Evolutionary conservation across 164 flowering plant species (phyloP).

Genomic region (Macadamia integrifolia): DNA sequence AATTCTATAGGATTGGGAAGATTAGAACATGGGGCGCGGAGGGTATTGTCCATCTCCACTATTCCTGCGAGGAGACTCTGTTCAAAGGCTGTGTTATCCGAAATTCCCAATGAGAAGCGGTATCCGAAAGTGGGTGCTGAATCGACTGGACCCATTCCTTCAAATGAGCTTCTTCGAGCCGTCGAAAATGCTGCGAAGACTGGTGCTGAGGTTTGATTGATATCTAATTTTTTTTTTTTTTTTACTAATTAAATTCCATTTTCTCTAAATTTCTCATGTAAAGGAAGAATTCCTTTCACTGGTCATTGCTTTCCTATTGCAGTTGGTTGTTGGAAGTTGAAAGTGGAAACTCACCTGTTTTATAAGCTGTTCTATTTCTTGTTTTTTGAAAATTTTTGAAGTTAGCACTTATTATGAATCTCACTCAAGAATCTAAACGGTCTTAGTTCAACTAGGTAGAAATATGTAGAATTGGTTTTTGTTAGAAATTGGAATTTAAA

Average conservation of each 20-base stretch:
- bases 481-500: no score
- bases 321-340: no score
- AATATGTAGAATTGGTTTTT: no score
- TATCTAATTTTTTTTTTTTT: background rate
- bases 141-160: slow-evolving; percentile 71
- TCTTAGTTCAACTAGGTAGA: no score
- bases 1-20: background rate
- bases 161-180: slow-evolving; percentile 54
- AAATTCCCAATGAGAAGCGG: slow-evolving; percentile 25
- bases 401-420: no score
- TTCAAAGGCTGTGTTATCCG: slow-evolving; percentile 48
- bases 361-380: no score
- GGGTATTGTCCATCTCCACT: slow-evolving; percentile 1
- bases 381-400: no score
- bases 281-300: background rate
- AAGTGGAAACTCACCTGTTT: no score
- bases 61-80: slow-evolving; percentile 6
- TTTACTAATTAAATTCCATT: no score
- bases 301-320: no score
- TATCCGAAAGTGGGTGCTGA: slow-evolving; percentile 55
- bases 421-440: no score
- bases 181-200: slow-evolving; percentile 74
- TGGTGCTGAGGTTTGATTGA: slow-evolving; percentile 63
- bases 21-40: background rate
- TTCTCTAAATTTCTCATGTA: background rate